These are phyloP conservation scores for Talinum fruticosum DNA, from an alignment of 148 eudicot genomes.

Conservation along the genomic window DNA sequence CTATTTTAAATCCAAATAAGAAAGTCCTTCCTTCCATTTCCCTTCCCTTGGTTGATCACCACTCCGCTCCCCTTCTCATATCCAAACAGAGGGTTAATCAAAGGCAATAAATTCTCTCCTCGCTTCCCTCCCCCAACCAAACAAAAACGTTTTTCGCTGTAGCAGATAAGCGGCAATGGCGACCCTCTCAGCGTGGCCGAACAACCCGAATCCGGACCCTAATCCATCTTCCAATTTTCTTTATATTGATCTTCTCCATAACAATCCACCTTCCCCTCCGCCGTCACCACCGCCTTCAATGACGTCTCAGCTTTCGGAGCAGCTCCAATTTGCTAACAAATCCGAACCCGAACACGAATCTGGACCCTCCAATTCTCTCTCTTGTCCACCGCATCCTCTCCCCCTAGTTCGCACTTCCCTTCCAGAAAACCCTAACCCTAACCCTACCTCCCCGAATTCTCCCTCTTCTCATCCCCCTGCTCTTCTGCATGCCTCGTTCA, in stretches of 20 bases:
- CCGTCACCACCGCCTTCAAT: conserved; percentile 25
- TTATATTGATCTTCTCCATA: conserved; percentile 18
- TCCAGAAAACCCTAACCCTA: conserved; percentile 32
- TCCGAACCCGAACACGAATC: not conserved
- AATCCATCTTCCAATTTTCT: conserved; percentile 28
- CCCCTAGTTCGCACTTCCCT: conserved; percentile 28
- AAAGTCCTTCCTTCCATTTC: no score
- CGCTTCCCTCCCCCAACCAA: no score
- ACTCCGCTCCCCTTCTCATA: no score
- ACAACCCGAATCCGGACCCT: conserved; percentile 18
- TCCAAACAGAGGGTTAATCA: no score
- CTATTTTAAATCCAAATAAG: no score
- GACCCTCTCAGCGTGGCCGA: conserved; percentile 33
- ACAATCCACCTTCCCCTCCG: not conserved
- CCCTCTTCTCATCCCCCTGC: conserved; percentile 23
- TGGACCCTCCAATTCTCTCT: not conserved
- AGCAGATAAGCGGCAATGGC: conserved; percentile 26
- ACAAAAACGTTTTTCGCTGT: no score
- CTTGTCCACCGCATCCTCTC: conserved; percentile 20
- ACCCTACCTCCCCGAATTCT: conserved; percentile 18
- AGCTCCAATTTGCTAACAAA: conserved; percentile 22
- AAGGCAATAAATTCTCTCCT: no score
- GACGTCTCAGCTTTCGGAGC: conserved; percentile 26
- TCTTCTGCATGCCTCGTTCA: conserved; percentile 65
- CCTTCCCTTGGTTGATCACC: no score